A percentile compares a stretch with the other conserved stretches of the same genome.
Conservation (phyloP, 768 basidiomycete species). For the Solioccasus polychromus region DNA sequence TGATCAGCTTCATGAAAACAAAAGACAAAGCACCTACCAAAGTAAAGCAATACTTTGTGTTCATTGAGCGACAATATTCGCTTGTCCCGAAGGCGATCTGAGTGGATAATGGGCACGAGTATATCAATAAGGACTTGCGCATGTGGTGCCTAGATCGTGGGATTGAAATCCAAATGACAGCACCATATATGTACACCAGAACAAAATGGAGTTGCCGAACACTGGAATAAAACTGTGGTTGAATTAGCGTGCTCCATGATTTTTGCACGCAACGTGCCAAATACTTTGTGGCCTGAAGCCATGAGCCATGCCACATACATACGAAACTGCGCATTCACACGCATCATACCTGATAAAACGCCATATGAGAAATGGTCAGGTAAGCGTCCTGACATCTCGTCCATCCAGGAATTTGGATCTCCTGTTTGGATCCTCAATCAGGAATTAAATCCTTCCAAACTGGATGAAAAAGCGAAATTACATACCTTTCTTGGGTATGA, state of each 20-base stretch:
- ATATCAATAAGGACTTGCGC: conserved; percentile 23
- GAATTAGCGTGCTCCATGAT: conserved; percentile 35
- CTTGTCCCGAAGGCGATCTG: conserved; percentile 9
- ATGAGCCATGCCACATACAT: conserved; percentile 28
- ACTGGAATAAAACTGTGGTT: conserved; percentile 31
- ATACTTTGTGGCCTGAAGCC: conserved; percentile 30
- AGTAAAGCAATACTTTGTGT: neutral
- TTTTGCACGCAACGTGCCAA: conserved; percentile 1
- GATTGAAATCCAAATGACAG: conserved; percentile 30
- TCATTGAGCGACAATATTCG: conserved; percentile 12
- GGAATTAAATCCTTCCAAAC: neutral
- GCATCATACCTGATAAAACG: neutral
- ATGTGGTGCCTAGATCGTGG: conserved; percentile 23
- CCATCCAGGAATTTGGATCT: conserved; percentile 23
- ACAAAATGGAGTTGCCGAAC: conserved; percentile 39
- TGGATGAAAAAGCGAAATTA: neutral
- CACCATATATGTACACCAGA: conserved; percentile 37
- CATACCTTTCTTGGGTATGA: neutral
- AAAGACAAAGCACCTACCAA: conserved; percentile 8
- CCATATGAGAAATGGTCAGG: conserved; percentile 13
- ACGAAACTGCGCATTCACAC: conserved; percentile 16
- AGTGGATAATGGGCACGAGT: conserved; percentile 34
- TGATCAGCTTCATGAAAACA: neutral
- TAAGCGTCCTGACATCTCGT: conserved; percentile 23
- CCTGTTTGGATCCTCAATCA: conserved; percentile 10